Evolutionary conservation across 805 yeast species (phyloP), one percentile per base, ranked within the genome.

Genomic region (Candida mattraensis): DNA sequence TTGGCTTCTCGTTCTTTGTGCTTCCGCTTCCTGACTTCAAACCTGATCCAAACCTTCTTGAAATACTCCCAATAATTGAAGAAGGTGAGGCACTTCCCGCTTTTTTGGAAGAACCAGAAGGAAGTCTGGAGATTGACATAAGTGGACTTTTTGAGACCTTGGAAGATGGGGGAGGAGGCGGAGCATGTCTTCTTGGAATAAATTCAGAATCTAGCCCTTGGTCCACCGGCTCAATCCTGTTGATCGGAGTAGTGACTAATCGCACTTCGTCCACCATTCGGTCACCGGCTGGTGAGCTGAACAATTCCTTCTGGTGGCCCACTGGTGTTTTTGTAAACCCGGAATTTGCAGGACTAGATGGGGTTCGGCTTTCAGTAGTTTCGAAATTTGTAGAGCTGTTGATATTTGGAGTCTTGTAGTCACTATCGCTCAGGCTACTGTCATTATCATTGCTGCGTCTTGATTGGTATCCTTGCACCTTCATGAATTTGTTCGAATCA

Each of bases 131-230:
- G n/a, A 27, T 28, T 16, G 43, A 24, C 10, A 28, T 10, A 12
- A 30, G n/a, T n/a, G 47, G 44, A 19, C 47, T 43, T 11, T 40
- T 33, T 12, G 29, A 13, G 9, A 39, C 5, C 27, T 28, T 24
- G 12, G 36, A 14, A 18, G 41, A 8, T 6, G 56, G 54, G 7
- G 64, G 63, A 12, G 61, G 65, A 3, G 61, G 58, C 13, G 68
- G 69, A 12, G 63, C 63, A 27, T 58, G 66, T 38, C 64, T 50
- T 24, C 48, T 53, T 11, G 68, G 68, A 13, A 60, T 50, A 35
- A 46, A 58, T 30, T 58, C 61, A 6, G 32, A 47, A 30, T 57
- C 60, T 15, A 30, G 18, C 20, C 23, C 15, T 24, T 17, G 13
- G 18, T n/a, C 12, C 10, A 19, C 13, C 21, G 11, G 13, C 6